Evolutionary conservation across 345 rosid genomes (phyloP), one percentile per base, ranked within the genome.

Genomic region (Salix viminalis): DNA sequence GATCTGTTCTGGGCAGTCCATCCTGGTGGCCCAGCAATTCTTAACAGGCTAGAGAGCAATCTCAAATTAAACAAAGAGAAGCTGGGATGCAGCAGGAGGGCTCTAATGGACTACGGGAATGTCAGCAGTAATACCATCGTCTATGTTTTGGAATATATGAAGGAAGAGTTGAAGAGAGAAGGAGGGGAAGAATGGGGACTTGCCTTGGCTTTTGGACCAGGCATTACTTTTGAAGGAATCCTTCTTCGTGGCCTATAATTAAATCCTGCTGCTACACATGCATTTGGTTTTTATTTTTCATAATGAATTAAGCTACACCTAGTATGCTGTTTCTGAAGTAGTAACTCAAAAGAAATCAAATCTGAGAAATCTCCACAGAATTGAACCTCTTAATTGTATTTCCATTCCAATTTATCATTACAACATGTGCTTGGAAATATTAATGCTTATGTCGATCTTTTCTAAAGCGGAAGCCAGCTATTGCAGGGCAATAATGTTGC

Each of bases 221-320:
- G 99, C 48, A 91, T 95, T 81, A 91, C 99, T n/a, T 93, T 96
- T 36, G 98, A 96, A 86, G 99, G 98, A 77, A 89, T 95, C 30
- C 96, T 95, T 76, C 81, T 94, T 73, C 97, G 98, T 66, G 89
- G 93, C 87, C 90, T 92, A n/a, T 85, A 64, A 65, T 77, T 62
- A 56, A 28, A 13, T 26, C 70, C 60, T 62, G 62, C 62, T n/a
- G 28, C 62, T n/a, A n/a, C 28, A n/a, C 23, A 9, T 58, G 28
- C 62, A 56, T 58, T 58, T 58, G 28, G 62, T 58, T 58, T 58
- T 58, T n/a, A 58, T n/a, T 58, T 56, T 58, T n/a, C 26, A n/a
- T n/a, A 10, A n/a, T 56, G 62, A 56, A n/a, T n/a, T n/a, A n/a
- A 56, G 26, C 62, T 23, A n/a, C 13, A n/a, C 62, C 3, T 56